Conservation (phyloP, 129 eudicot genomes). For the Centella asiatica region DNA sequence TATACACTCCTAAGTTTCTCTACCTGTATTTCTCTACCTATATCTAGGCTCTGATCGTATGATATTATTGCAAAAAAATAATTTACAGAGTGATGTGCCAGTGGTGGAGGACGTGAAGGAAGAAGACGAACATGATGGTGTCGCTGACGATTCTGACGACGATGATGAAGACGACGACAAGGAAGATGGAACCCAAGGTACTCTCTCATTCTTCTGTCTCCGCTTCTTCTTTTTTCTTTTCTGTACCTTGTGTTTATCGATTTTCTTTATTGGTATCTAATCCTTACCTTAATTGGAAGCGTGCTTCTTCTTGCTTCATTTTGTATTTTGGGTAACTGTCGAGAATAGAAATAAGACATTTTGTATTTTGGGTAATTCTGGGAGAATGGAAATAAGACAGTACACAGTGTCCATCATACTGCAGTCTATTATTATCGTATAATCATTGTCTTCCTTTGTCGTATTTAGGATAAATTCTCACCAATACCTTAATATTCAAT, state of each 20-base stretch:
- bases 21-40: not conserved
- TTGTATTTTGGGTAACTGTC: too few species aligned
- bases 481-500: too few species aligned
- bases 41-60: not conserved
- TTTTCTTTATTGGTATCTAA: too few species aligned
- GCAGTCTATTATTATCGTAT: too few species aligned
- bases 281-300: too few species aligned
- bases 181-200: constrained; percentile 32
- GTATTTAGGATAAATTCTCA: too few species aligned
- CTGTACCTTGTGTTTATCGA: not conserved
- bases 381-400: too few species aligned
- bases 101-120: constrained; percentile 86
- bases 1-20: not conserved
- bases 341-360: too few species aligned
- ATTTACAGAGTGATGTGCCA: constrained; percentile 37
- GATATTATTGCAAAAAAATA: not conserved
- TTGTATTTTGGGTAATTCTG: too few species aligned
- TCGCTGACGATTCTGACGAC: constrained; percentile 46
- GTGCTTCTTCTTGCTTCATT: too few species aligned
- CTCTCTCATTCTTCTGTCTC: not conserved
- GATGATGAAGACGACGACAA: constrained; percentile 40
- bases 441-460: too few species aligned
- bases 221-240: not conserved
- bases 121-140: constrained; percentile 75
- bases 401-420: too few species aligned